Base-by-base conservation (phyloP, 192 early-diverging fungal species). In the Paraglomus occultum region DNA sequence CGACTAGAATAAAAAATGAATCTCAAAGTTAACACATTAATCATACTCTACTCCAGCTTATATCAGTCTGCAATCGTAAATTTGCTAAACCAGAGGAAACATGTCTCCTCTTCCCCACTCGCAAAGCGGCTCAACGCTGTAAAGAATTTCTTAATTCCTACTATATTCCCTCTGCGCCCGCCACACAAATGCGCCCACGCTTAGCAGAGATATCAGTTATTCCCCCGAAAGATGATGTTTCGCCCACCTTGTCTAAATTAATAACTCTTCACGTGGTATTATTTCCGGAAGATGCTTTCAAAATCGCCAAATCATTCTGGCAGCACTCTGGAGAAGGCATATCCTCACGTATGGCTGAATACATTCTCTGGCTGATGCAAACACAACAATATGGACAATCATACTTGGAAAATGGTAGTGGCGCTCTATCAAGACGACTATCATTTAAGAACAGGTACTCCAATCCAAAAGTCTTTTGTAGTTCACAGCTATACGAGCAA, bases 261-360 rank as follows among this genome's bases (percentile, higher is more conserved):
- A 64, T 77, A 43, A 77, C 79, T 3, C 79, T 89, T 51, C 71
- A 86, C 44, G 80, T 93, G 53, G 86, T 94, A 10, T 68, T 96
- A 50, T 94, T 97, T 74, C 91, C 91, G 1, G 77, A 77, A 45
- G 82, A 85, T 6, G 80, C 84, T 43, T 86, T 85, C 51, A 58
- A 80, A 11, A 71, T 93, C 46, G 96, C 90, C n/a, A 97, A 98
- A 75, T 88, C 87, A 80, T 96, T 89, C 73, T 99, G 96, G 96
- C 95, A 97, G 79, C 96, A 99, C 76, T 76, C 92, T 6, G 96
- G 96, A 31, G 92, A 93, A 50, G 92, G 88, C 51, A 85, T 99
- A 38, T 89, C 91, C 1, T 92, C 92, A 4, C 87, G 96, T 45
- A 83, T 92, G 76, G 96, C 96, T 0, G 86, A 91, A 45, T 88